phyloP scores from a whole-genome alignment of 78 protist genomes.

The Speleostelium caveatum region DNA sequence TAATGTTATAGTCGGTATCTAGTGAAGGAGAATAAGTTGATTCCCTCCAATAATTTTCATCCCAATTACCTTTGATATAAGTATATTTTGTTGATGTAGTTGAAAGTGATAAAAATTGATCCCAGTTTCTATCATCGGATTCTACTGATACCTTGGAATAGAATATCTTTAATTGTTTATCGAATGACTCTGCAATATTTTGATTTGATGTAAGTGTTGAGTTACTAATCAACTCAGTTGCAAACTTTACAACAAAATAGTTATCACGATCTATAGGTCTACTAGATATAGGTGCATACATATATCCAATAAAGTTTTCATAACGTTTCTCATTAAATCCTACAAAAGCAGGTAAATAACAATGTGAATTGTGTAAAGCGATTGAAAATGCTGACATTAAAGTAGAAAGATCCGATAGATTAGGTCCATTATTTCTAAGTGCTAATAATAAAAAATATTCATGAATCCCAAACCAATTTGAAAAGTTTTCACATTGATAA shows the following conservation, averaged over 20 bases:
- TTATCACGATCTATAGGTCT: background rate
- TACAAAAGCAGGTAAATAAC: conserved; percentile 67
- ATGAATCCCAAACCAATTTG: conserved; percentile 70
- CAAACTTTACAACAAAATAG: conserved; percentile 39
- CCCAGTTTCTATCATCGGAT: conserved; percentile 73
- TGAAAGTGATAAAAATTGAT: conserved; percentile 50
- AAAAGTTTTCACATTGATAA: conserved; percentile 61
- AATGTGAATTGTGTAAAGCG: conserved; percentile 52
- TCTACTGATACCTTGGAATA: conserved; percentile 54
- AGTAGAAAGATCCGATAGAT: conserved; percentile 43
- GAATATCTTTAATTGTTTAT: conserved; percentile 56
- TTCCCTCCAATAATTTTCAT: conserved; percentile 44
- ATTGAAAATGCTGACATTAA: conserved; percentile 57
- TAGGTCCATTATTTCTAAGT: conserved; percentile 64
- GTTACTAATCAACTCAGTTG: conserved; percentile 46
- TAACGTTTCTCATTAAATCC: conserved; percentile 76
- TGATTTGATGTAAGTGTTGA: conserved; percentile 34
- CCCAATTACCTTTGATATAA: conserved; percentile 33
- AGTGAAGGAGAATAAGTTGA: too few species aligned
- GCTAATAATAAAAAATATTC: conserved; percentile 64
- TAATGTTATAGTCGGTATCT: background rate
- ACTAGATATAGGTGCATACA: conserved; percentile 54
- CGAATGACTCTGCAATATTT: conserved; percentile 56
- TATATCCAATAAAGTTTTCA: conserved; percentile 74
- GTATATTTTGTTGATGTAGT: conserved; percentile 68